Base-by-base conservation (phyloP, 805 yeast species). In the Teunomyces barrocoloradensis region DNA sequence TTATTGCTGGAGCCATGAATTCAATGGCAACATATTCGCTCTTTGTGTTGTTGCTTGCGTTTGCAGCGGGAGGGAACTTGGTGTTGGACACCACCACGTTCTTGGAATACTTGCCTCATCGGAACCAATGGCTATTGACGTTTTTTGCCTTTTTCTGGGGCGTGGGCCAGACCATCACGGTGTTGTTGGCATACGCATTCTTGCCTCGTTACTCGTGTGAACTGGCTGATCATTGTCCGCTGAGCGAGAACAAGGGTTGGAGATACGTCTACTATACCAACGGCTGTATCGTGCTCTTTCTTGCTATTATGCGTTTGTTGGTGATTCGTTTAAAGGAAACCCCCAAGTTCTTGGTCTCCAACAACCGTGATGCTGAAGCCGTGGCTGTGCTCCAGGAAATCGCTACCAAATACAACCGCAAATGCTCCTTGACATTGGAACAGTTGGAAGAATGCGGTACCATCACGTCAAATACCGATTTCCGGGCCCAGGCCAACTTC, bases 11-110 rank as follows among this genome's bases (percentile, higher is more conserved):
- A 41, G 81, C 79, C 30, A 77, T 74, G 67, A 70, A 69, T 33
- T 67, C 68, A 45, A 73, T 74, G 59, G 74, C 79, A 4, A 74
- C 79, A 48, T 79, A 78, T 54, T 71, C 78, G 57, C 67, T 79
- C 32, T 71, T 80, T 53, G 69, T 75, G 48, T 71, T 75, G 29
- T 57, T 79, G 39, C 56, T 73, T 21, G 64, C 73, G 33, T 73
- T 75, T 38, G 75, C 76, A 6, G 76, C 77, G 3, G 85, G 85
- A 43, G 86, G 85, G 38, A 81, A 81, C 53, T 66, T 80, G 50
- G 81, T 78, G 3, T 60, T 79, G 17, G 84, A 80, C 57, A 75
- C 81, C 15, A 70, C 81, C 35, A 76, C 78, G 6, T 78, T 78
- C 53, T 58, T 80, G 32, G 83, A 80, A 55, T 78, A 73, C 47